A percentile compares a stretch with the other conserved stretches of the same genome.
These are phyloP conservation scores for Crithidia thermophila DNA, from an alignment of 208 protist genomes.

Conservation along the genomic window DNA sequence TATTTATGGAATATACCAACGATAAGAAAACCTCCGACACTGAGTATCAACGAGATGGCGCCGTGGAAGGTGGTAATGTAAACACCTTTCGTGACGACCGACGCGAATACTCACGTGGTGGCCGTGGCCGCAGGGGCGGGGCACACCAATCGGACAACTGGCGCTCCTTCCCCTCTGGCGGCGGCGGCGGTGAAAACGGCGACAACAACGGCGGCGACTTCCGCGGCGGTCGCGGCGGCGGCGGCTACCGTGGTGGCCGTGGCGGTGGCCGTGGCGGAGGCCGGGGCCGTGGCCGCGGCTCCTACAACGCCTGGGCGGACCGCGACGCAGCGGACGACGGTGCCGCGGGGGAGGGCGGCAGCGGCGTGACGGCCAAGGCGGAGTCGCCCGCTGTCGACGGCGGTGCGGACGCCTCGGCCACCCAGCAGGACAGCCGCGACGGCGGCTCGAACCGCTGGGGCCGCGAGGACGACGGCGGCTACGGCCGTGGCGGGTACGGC, in stretches of 20 bases:
- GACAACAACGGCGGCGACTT: slow-evolving; percentile 25
- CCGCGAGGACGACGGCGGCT: slow-evolving; percentile 30
- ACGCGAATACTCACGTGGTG: slow-evolving; percentile 51
- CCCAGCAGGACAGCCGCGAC: slow-evolving; percentile 17
- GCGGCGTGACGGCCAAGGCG: too few relatives aligned
- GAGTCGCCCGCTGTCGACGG: too few relatives aligned
- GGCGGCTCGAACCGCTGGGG: slow-evolving; percentile 9
- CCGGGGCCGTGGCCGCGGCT: slow-evolving; percentile 22
- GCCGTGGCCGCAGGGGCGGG: slow-evolving; percentile 36
- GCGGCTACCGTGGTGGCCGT: slow-evolving; percentile 17
- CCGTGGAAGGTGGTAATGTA: slow-evolving; percentile 35
- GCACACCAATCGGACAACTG: slow-evolving; percentile 49
- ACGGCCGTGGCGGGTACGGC: slow-evolving; percentile 11
- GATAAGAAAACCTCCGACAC: slow-evolving; percentile 40
- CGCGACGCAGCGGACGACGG: slow-evolving; percentile 25
- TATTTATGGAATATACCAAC: slow-evolving; percentile 61
- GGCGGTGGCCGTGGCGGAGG: slow-evolving; percentile 20
- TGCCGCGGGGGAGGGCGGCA: too few relatives aligned
- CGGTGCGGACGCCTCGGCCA: too few relatives aligned
- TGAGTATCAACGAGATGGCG: slow-evolving; percentile 61
- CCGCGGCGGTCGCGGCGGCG: slow-evolving; percentile 20
- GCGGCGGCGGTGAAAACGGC: slow-evolving; percentile 13
- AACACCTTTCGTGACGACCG: slow-evolving; percentile 40
- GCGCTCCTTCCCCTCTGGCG: slow-evolving; percentile 32
- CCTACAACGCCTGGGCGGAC: slow-evolving; percentile 27